Evolutionary conservation across 495 filamentous ascomycete genomes (phyloP).

Genomic region (Emericellopsis terricola): DNA sequence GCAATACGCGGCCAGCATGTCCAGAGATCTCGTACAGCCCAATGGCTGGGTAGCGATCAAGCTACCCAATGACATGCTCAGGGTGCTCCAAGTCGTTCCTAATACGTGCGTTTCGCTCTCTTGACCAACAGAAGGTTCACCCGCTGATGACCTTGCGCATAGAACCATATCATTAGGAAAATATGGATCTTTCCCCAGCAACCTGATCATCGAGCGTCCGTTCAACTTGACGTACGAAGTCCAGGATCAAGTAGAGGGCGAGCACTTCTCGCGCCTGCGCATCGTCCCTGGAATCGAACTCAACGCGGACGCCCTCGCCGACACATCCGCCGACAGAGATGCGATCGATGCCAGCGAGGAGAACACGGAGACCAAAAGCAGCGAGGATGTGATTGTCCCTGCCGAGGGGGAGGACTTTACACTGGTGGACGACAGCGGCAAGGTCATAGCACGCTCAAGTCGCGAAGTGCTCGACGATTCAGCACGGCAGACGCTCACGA

Average conservation of each 20-base stretch:
- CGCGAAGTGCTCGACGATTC: slow-evolving; percentile 63
- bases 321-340: slow-evolving; percentile 12
- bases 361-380: slow-evolving; percentile 12
- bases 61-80: slow-evolving; percentile 47
- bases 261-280: slow-evolving; percentile 41
- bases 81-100: slow-evolving; percentile 45
- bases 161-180: slow-evolving; percentile 76
- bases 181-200: slow-evolving; percentile 74
- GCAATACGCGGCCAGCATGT: no score
- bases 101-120: slow-evolving; percentile 47
- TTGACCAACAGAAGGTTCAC: slow-evolving; percentile 7
- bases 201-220: slow-evolving; percentile 71
- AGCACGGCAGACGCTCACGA: slow-evolving; percentile 61
- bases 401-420: slow-evolving; percentile 18
- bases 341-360: slow-evolving; percentile 1
- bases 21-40: slow-evolving; percentile 29
- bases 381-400: slow-evolving; percentile 12
- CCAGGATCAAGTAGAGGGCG: slow-evolving; percentile 42
- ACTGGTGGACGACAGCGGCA: slow-evolving; percentile 27
- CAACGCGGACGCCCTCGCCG: slow-evolving; percentile 58
- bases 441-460: slow-evolving; percentile 58
- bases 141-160: slow-evolving; percentile 6
- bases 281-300: slow-evolving; percentile 69
- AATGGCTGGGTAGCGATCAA: slow-evolving; percentile 46
- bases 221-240: slow-evolving; percentile 86